Evolutionary conservation across 495 filamentous ascomycete genomes (phyloP), one percentile per base, ranked within the genome.

Genomic region (Amniculicola lignicola): DNA sequence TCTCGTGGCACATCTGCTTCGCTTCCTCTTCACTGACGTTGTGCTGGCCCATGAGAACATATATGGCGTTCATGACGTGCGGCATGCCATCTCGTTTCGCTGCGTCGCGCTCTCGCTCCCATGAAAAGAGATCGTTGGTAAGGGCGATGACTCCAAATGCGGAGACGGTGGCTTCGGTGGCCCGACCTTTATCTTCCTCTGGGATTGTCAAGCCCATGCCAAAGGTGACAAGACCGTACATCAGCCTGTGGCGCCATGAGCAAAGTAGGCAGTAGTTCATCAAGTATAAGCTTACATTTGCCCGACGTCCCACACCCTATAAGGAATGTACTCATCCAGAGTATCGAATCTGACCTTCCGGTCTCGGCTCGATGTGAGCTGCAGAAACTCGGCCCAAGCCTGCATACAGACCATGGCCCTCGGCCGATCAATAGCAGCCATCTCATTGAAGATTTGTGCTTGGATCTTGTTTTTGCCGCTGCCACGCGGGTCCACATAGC

Each of bases 1-100:
- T 18, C 16, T 49, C 12, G 14, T 31, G 29, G 28, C 54, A 58
- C 2, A 58, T 4, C 19, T 18, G 39, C 9, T 27, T 43, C 2
- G 54, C 54, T 18, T 44, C 37, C 3, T 22, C 19, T 23, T 68
- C 63, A 0, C 18, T 48, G 4, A 70, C 47, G 2, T 50, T 50
- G 4, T 56, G 50, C 48, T 70, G 65, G 19, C 42, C 41, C 71
- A 72, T 70, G 16, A 70, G 54, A 27, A 74, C 69, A 64, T 60
- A 72, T 22, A 74, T 62, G 12, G 70, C 71, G 51, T 74, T 72
- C 29, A 65, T 51, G 14, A 72, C 64, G 11, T 67, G 69, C 29
- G 61, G 67, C 18, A 67, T 51, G 28, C 69, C 70, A 1, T 5
- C 27, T 10, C 23, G 14, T n/a, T 38, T 21, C 1, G 54, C 54